Conservation (phyloP, 2,329 filamentous ascomycete genomes). For the Paraphaeosphaeria sporulosa region DNA sequence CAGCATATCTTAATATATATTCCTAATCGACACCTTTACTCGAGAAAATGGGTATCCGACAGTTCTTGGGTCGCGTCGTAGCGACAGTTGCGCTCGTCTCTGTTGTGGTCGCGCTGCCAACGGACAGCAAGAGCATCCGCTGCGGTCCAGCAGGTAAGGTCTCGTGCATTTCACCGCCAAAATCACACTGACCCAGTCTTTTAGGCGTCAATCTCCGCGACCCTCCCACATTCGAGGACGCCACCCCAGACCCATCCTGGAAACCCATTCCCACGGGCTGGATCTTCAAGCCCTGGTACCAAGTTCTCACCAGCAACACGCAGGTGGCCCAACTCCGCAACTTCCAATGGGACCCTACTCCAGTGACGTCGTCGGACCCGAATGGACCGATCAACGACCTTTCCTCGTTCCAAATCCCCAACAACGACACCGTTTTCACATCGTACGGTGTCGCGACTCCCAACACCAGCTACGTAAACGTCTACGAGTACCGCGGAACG, state of each 20-base stretch:
- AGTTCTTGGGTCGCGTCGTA: not conserved
- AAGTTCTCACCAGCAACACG: constrained; percentile 23
- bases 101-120: not conserved
- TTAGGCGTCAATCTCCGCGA: constrained; percentile 3
- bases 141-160: constrained; percentile 2
- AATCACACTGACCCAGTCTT: not conserved
- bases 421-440: constrained; percentile 22
- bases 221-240: constrained; percentile 1
- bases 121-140: no score
- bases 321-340: constrained; percentile 22
- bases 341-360: constrained; percentile 28
- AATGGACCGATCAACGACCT: constrained; percentile 25
- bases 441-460: constrained; percentile 27
- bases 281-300: constrained; percentile 29
- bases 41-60: not conserved
- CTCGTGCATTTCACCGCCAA: not conserved
- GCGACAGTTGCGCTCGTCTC: constrained; percentile 3
- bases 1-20: not conserved
- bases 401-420: constrained; percentile 26
- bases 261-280: constrained; percentile 16
- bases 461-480: not conserved
- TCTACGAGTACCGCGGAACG: constrained; percentile 21
- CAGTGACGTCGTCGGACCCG: constrained; percentile 14
- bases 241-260: constrained; percentile 12
- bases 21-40: not conserved